A percentile compares a stretch with the other conserved stretches of the same genome.
Conservation (phyloP, 345 rosid species). For the Camelina neglecta region DNA sequence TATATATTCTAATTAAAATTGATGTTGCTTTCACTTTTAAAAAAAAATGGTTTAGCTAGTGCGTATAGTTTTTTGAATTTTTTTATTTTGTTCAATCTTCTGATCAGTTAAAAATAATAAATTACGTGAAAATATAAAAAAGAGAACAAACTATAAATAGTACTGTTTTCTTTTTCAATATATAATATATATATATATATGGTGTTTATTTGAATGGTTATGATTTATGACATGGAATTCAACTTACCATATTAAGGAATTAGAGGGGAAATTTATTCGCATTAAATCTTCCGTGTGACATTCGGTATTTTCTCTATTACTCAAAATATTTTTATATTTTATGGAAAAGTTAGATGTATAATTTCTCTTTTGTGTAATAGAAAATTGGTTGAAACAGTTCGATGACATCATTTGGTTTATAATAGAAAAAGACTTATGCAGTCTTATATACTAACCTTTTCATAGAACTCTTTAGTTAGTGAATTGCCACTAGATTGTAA, state of each 20-base stretch:
- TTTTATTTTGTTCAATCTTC: too few relatives aligned
- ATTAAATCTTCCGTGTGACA: not conserved
- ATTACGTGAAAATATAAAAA: too few relatives aligned
- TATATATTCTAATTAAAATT: too few relatives aligned
- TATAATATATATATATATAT: too few relatives aligned
- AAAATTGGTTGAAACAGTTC: not conserved
- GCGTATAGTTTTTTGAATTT: too few relatives aligned
- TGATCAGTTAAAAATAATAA: too few relatives aligned
- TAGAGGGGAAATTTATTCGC: constrained; percentile 43
- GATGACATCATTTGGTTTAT: not conserved
- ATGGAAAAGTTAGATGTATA: not conserved
- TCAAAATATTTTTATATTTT: not conserved
- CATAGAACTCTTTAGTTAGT: constrained; percentile 3
- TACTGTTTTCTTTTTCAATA: too few relatives aligned
- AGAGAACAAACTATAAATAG: too few relatives aligned
- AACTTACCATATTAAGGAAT: constrained; percentile 51
- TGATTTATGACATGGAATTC: constrained; percentile 76
- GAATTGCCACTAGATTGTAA: constrained; percentile 5
- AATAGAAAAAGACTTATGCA: not conserved
- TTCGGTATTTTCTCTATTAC: not conserved
- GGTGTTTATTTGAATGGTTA: constrained; percentile 1
- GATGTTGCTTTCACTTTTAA: too few relatives aligned
- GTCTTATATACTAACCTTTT: not conserved
- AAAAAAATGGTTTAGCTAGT: too few relatives aligned
- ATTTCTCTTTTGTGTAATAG: not conserved